Base-by-base conservation (phyloP, 1,284 basidiomycete genomes). In the Ceratobasidium sp. region DNA sequence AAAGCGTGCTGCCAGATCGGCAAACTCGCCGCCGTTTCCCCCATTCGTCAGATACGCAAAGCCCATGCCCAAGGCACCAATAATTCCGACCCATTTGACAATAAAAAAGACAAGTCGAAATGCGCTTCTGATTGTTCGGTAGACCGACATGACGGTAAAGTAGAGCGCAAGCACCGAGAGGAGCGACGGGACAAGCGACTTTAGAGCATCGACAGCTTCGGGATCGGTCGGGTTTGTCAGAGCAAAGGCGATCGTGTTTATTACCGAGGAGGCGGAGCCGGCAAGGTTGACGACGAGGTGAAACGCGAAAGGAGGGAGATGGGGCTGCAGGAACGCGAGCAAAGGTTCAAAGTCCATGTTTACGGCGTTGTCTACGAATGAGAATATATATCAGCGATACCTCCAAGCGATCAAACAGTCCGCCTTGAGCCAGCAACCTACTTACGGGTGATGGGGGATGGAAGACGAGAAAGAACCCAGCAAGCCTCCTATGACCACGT, bases 121-220 rank as follows among this genome's bases (percentile, higher is more conserved):
- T n/a, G 72, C 41, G n/a, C 39, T 62, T 21, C 59, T 34, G 21
- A 64, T 12, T 36, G 74, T 74, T 36, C 72, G 74, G 41, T 71
- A 74, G 9, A 74, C 28, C 3, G 74, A 72, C 46, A 74, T 28
- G 26, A 73, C 9, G 16, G 74, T 73, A 30, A 72, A 74, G 72
- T 74, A 74, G 62, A 73, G 36, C 30, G 74, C 71, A 30, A 74
- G 64, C 59, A 74, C 28, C 26, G 74, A 60, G 36, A 73, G 26
- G 16, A 74, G 36, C 3, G 59, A 36, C 21, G 72, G 60, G 39
- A 70, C 65, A 39, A 70, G 52, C 9, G 65, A 57, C 53, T 70
- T 70, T 6, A 70, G 39, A 58, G 65, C 65, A 41, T 70, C 65
- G 36, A 48, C 43, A 30, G 65, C 36, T n/a, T 70, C 65, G 53